Base-by-base conservation (phyloP, 148 eudicot genomes). In the Fagopyrum esculentum region DNA sequence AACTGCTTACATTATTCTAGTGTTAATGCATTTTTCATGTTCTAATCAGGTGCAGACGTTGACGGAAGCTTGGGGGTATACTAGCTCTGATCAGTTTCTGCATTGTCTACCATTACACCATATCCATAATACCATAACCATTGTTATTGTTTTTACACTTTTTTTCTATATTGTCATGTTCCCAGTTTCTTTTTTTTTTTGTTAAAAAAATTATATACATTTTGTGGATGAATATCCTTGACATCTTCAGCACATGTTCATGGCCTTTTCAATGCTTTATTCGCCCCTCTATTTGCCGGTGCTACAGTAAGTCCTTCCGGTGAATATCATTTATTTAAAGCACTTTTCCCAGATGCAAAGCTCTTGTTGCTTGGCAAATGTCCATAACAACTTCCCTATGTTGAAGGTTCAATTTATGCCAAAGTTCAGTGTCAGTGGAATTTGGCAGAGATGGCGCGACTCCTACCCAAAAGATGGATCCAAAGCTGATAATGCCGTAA, bases 401-500 rank as follows among this genome's bases (percentile, higher is more conserved):
- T 81, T 84, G 82, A 77, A 95, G 98, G 98, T 95, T 79, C 93
- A 95, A 76, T 95, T 95, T 85, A 84, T 95, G 82, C 96, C 98
- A 77, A 95, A 95, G 83, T 95, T 95, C 78, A 92, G 97, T 78
- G 98, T 95, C 77, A 90, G 98, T 40, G 97, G 97, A 81, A 89
- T 95, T 83, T 95, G 98, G 98, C 92, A 95, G 81, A 92, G 92
- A 86, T 95, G 96, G 97, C 88, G 98, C 64, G 93, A 95, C 77
- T 92, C 98, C 35, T 92, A 95, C 77, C 92, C 96, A 75, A 77
- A 73, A 19, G 97, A 92, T 78, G 88, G 87, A 76, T 74, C 84
- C 2, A 85, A 82, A 82, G 82, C 69, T 47, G 86, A 85, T 74
- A 79, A 80, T 83, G 93, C 98, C 13, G 61, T 90, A 63, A 92